Percentiles rank a stretch among this genome's conserved stretches.
Evolutionary conservation across 306 rosid genomes (phyloP).

Genomic region (Abrus pulchellus): DNA sequence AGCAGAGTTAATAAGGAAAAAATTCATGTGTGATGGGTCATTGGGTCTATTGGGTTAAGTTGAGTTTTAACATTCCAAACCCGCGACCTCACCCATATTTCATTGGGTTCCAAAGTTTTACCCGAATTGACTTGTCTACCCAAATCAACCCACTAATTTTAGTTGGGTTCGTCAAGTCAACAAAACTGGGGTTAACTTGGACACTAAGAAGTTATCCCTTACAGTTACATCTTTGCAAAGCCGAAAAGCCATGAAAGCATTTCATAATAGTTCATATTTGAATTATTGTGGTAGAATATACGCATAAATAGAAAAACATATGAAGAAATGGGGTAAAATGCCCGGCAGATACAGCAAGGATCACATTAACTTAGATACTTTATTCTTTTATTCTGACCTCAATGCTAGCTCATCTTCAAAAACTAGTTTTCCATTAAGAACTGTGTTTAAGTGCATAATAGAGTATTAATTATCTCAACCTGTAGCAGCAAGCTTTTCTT

Average conservation of each 20-base stretch:
- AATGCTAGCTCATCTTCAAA: not conserved
- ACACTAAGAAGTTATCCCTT: not conserved
- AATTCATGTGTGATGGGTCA: too few species aligned
- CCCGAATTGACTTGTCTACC: too few species aligned
- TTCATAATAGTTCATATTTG: not conserved
- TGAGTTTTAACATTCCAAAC: too few species aligned
- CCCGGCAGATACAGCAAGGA: constrained; percentile 17
- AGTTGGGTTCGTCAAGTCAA: too few species aligned
- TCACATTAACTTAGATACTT: not conserved
- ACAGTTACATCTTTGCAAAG: not conserved
- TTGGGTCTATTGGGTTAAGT: too few species aligned
- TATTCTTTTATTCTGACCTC: constrained; percentile 8
- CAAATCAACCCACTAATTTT: too few species aligned
- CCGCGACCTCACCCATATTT: too few species aligned
- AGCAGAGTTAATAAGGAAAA: too few species aligned
- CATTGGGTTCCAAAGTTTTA: too few species aligned
- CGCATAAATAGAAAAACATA: not conserved
- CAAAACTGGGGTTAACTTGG: not conserved
- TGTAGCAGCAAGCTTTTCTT: not conserved
- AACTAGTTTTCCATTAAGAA: not conserved
- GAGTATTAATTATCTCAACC: constrained; percentile 14
- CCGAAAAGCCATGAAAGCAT: not conserved
- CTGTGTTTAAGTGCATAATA: constrained; percentile 6
- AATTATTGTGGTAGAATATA: constrained; percentile 2
- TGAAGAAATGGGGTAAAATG: not conserved